Evolutionary conservation across 805 yeast genomes (phyloP).

Genomic region (Candida manassasensis): DNA sequence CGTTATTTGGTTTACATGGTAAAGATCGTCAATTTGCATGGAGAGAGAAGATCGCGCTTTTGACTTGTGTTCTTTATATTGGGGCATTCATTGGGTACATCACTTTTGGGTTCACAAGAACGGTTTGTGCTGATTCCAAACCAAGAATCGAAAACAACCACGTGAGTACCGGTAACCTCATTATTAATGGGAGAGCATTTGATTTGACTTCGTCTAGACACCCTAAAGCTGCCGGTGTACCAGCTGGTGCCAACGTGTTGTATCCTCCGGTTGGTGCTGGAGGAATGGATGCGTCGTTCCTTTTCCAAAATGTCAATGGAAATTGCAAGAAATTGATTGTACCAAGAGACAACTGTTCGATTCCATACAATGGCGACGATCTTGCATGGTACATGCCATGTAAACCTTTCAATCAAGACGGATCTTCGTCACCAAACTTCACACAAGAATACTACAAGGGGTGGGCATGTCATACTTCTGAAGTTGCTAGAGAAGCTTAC

Average conservation of each 20-base stretch:
- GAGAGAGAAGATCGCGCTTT: constrained; percentile 90
- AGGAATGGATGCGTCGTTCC: constrained; percentile 76
- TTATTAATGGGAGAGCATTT: constrained; percentile 80
- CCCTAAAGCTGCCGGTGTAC: constrained; percentile 78
- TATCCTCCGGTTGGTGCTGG: constrained; percentile 88
- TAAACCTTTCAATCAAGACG: constrained; percentile 62
- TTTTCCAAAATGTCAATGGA: constrained; percentile 90
- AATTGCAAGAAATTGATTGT: constrained; percentile 75
- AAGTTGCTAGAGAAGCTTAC: constrained; percentile 62
- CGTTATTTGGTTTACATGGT: constrained; percentile 70
- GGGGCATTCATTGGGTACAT: constrained; percentile 81
- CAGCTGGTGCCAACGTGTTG: constrained; percentile 63
- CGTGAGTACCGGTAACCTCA: constrained; percentile 56
- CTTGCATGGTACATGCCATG: constrained; percentile 98
- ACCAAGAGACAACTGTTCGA: constrained; percentile 64
- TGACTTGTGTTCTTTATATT: constrained; percentile 65
- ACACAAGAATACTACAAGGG: constrained; percentile 68
- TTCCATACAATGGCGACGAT: constrained; percentile 53
- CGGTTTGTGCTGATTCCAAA: constrained; percentile 56
- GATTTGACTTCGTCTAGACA: constrained; percentile 67
- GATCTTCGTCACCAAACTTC: constrained; percentile 62
- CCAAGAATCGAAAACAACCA: constrained; percentile 56
- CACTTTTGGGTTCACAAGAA: constrained; percentile 85
- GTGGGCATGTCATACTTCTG: constrained; percentile 86
- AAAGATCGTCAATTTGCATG: constrained; percentile 89